Evolutionary conservation across 345 rosid species (phyloP).

Genomic region (Eucalyptus caleyi): DNA sequence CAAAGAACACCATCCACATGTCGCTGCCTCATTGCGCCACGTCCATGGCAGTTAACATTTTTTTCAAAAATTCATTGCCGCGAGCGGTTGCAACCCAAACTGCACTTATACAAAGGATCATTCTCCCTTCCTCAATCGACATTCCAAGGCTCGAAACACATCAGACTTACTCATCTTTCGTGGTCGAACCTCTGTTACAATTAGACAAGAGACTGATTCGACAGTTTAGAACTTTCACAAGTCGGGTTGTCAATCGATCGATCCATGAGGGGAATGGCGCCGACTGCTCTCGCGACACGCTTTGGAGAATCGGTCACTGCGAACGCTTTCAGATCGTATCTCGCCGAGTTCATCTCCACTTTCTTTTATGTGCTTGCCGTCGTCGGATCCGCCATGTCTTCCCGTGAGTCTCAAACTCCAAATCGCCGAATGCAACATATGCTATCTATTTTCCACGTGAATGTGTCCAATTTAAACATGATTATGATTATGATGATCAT

Average conservation of each 20-base stretch:
- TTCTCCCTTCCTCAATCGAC: background rate
- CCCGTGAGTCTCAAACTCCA: constrained; percentile 23
- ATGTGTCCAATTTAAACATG: background rate
- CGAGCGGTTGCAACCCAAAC: background rate
- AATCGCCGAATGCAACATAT: rapidly evolving
- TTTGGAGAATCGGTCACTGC: constrained; percentile 31
- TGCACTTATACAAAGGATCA: background rate
- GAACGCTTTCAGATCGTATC: constrained; percentile 52
- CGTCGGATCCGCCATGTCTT: constrained; percentile 82
- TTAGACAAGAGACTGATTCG: background rate
- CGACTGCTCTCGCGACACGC: constrained; percentile 21
- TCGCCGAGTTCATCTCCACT: constrained; percentile 87
- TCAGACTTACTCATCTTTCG: background rate
- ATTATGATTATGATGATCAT: background rate
- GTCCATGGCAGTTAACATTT: background rate
- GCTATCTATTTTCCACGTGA: background rate
- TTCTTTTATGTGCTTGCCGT: constrained; percentile 75
- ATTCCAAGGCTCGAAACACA: background rate
- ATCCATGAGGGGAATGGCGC: constrained; percentile 32
- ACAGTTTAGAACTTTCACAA: background rate
- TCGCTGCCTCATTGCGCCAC: background rate
- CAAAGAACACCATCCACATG: background rate
- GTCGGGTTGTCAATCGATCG: background rate
- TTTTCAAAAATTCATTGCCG: background rate
- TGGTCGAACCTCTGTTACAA: background rate